Base-by-base conservation (phyloP, 306 rosid genomes). In the Vicia faba region DNA sequence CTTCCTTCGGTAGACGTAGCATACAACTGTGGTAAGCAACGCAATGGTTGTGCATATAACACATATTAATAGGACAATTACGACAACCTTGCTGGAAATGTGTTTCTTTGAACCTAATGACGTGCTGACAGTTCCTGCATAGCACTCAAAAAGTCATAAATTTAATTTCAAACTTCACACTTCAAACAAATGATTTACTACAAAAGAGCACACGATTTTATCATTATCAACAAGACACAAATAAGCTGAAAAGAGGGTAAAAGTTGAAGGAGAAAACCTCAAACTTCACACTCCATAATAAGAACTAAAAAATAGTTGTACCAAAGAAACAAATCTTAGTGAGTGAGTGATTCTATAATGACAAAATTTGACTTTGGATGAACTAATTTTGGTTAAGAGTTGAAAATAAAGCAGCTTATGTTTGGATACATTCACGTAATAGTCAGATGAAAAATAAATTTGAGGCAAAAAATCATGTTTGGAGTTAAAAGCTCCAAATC, bases 21-120 rank as follows among this genome's bases (percentile, higher is more conserved):
- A 95, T 51, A 77, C 29, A 59, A 88, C 75, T 5, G 86, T 82
- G 81, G 80, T 64, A 63, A 93, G 66, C 75, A 93, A 82, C 7
- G 96, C 99, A 33, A 81, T 51, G 45, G 97, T 82, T 71, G 95
- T 86, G 76, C 91, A 72, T 72, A 78, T 35, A 36, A 85, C 86
- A 70, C 95, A 86, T 56, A 76, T 72, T 57, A 85, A 71, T 43
- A 95, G 88, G 68, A 90, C 75, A 71, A 85, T 57, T 64, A 86
- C 86, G 46, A 88, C 84, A 72, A 28, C 84, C 80, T 84, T 95
- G 84, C 81, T 88, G 14, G 92, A 80, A 68, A 85, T 41, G 65
- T 78, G 92, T 39, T 72, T 90, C 82, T 82, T 90, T 36, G 95
- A 82, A 75, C 82, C 82, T 59, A 64, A 60, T 10, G 79, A 43